phyloP scores from a whole-genome alignment of 2,329 filamentous ascomycete genomes.

The Colletotrichum noveboracense region DNA sequence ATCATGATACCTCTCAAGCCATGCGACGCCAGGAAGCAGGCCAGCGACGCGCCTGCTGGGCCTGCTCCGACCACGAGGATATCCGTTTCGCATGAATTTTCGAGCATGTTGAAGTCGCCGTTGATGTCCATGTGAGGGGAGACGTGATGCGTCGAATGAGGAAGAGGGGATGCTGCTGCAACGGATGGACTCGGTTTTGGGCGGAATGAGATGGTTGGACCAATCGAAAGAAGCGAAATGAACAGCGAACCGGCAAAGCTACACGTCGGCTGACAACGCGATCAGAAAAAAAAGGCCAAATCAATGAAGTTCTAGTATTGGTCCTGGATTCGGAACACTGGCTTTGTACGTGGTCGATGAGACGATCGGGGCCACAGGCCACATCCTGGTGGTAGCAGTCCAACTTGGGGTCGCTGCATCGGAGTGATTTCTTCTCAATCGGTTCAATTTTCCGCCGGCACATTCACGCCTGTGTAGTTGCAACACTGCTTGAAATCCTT shows the following conservation, averaged over 20 bases:
- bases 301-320: neutral
- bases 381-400: no score
- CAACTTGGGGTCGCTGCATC: neutral
- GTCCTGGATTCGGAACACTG: neutral
- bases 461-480: neutral
- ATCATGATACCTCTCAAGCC: neutral
- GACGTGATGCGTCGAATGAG: neutral
- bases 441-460: neutral
- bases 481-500: neutral
- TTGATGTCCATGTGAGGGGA: neutral
- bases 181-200: neutral
- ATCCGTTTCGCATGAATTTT: neutral
- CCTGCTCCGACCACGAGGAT: neutral
- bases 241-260: neutral
- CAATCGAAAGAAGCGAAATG: neutral
- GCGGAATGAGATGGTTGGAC: neutral
- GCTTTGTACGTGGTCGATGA: neutral
- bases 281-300: neutral
- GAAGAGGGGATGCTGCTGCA: neutral
- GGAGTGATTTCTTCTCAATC: neutral
- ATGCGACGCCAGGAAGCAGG: neutral
- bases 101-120: neutral
- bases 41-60: neutral
- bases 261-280: neutral
- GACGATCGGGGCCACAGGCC: neutral